These are phyloP conservation scores for Penicillium lividum DNA, from an alignment of 495 filamentous ascomycete genomes.

Conservation along the genomic window DNA sequence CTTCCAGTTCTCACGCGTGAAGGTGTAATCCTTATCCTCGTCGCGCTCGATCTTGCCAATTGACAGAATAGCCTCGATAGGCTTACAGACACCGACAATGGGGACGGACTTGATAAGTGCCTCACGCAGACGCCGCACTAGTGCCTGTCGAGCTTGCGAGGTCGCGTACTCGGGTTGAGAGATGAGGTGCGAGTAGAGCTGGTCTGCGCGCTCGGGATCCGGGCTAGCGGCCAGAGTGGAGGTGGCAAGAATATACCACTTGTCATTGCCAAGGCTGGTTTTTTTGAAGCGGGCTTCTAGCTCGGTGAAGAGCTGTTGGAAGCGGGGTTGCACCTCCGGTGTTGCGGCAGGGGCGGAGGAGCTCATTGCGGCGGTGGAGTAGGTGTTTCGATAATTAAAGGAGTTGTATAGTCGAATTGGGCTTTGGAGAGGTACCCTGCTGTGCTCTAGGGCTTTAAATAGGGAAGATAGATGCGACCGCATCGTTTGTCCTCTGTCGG, in stretches of 20 bases:
- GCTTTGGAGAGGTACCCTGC: neutral
- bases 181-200: conserved; percentile 53
- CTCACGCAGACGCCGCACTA: conserved; percentile 54
- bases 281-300: conserved; percentile 54
- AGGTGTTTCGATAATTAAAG: neutral
- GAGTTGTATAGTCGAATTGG: neutral
- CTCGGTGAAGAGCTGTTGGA: conserved; percentile 46
- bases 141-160: conserved; percentile 40
- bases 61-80: conserved; percentile 49
- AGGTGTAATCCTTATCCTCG: conserved; percentile 55
- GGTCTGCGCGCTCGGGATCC: conserved; percentile 47
- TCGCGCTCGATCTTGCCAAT: conserved; percentile 49
- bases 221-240: conserved; percentile 46
- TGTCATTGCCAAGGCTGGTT: conserved; percentile 47
- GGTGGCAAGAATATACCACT: conserved; percentile 58
- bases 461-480: conserved; percentile 1
- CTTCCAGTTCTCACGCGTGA: conserved; percentile 41
- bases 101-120: conserved; percentile 51
- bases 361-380: conserved; percentile 17
- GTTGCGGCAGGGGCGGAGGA: conserved; percentile 13
- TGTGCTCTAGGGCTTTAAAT: conserved; percentile 5
- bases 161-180: conserved; percentile 38
- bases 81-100: conserved; percentile 56
- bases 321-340: conserved; percentile 32
- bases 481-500: neutral